Evolutionary conservation across 768 basidiomycete genomes (phyloP), one percentile per base, ranked within the genome.

Genomic region (Neoboletus subvelutipes): DNA sequence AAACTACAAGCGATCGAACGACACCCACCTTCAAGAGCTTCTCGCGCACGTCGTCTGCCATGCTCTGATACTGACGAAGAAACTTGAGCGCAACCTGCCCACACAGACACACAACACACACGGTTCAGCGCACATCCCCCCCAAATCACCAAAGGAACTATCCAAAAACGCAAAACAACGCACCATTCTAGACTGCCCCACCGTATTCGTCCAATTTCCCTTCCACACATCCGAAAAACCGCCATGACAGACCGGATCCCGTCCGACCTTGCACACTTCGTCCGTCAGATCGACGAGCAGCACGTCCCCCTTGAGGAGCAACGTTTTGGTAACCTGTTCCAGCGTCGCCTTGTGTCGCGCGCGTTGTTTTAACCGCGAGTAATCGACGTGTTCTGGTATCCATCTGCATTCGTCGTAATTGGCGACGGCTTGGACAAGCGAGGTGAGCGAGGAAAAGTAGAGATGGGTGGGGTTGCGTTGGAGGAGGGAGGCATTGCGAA

Each of bases 181-280:
- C 42, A 73, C 72, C 60, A 49, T 49, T 29, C 29, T 58, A 20
- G 63, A 59, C 22, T 74, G 63, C 72, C 79, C 64, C 74, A 74
- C 17, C n/a, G 76, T 69, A 56, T 80, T 81, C 58, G 73, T 76
- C 83, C 83, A 84, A 5, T 66, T 59, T 0, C 81, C 84, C 66
- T 82, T 81, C 83, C 83, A 85, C 5, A 85, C 81, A 63, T 85
- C 84, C 31, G 82, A 78, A 54, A 85, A 86, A 6, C 80, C 77
- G 1, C 84, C 84, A 67, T 80, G 77, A 28, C 74, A 80, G 36
- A 82, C 76, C 0, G 83, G 75, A 56, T 76, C 70, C 45, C 75
- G 71, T 2, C 82, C 83, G 18, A 80, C 66, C 53, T 71, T 75
- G 52, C 66, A 70, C 11, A 86, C 77, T 54, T 82, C 80, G 58